Percentiles rank a stretch among this genome's conserved stretches.
Conservation (phyloP, 371 early-diverging fungal species). For the Apophysomyces ossiformis region DNA sequence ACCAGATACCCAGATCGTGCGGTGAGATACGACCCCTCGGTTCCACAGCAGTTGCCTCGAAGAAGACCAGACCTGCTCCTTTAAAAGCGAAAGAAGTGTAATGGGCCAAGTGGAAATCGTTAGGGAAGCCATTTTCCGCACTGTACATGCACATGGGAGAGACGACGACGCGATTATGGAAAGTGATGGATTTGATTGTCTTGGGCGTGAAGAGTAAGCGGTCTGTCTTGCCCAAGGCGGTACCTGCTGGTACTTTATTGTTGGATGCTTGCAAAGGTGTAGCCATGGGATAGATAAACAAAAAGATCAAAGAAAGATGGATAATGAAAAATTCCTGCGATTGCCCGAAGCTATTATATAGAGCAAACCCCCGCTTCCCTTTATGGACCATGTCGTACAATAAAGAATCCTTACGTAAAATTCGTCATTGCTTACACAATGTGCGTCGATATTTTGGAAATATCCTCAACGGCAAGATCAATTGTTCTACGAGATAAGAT, state of each 20-base stretch:
- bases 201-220: slow-evolving; percentile 68
- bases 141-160: slow-evolving; percentile 77
- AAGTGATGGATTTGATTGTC: slow-evolving; percentile 54
- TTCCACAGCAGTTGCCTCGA: slow-evolving; percentile 82
- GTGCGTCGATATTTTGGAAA: too few species aligned
- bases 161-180: slow-evolving; percentile 79
- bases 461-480: too few species aligned
- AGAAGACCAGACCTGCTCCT: slow-evolving; percentile 76
- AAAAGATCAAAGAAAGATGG: too few species aligned
- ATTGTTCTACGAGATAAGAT: too few species aligned
- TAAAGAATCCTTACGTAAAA: too few species aligned
- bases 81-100: slow-evolving; percentile 69
- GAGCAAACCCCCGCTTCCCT: too few species aligned
- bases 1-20: slow-evolving; percentile 77
- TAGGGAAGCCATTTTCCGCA: slow-evolving; percentile 22
- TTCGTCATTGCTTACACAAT: too few species aligned
- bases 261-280: slow-evolving; percentile 5
- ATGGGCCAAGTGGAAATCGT: slow-evolving; percentile 60
- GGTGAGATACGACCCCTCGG: slow-evolving; percentile 83
- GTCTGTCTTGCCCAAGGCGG: slow-evolving; percentile 15
- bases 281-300: background rate
- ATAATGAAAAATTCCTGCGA: too few species aligned
- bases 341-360: too few species aligned
- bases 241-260: slow-evolving; percentile 19
- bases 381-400: too few species aligned